Conservation (phyloP, 1,284 basidiomycete species). For the Ustilago lituana region DNA sequence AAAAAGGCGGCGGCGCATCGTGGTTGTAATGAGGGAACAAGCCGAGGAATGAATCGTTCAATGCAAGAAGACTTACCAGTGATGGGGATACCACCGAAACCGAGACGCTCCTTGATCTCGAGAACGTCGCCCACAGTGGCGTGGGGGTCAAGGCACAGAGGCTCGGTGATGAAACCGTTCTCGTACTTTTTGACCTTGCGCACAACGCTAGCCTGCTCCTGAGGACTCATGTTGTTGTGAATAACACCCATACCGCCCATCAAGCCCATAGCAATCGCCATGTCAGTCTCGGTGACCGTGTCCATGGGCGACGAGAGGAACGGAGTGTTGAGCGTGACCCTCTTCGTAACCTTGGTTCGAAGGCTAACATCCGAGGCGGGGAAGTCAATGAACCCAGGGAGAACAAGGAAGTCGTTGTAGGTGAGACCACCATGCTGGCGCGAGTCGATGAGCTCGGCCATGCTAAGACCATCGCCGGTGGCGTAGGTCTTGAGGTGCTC, state of each 20-base stretch:
- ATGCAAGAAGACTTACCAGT: constrained; percentile 76
- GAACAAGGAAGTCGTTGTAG: constrained; percentile 74
- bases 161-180: constrained; percentile 98
- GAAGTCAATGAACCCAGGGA: constrained; percentile 96
- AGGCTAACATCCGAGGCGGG: constrained; percentile 81
- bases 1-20: background rate
- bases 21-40: background rate
- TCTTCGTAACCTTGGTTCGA: constrained; percentile 87
- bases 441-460: constrained; percentile 89
- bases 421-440: constrained; percentile 89
- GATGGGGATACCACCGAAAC: constrained; percentile 97
- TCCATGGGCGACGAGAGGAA: constrained; percentile 99
- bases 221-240: constrained; percentile 92
- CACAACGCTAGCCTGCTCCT: constrained; percentile 93
- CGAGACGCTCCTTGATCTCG: constrained; percentile 88
- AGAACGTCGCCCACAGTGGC: constrained; percentile 88
- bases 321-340: constrained; percentile 91
- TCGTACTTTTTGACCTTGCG: constrained; percentile 93
- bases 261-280: constrained; percentile 78
- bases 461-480: constrained; percentile 84
- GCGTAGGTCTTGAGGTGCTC: constrained; percentile 72
- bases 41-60: no score
- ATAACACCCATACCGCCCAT: constrained; percentile 97
- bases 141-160: constrained; percentile 78
- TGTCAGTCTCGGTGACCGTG: constrained; percentile 95